Conservation (phyloP, 75 land plant genomes). For the Pinus albicaulis region DNA sequence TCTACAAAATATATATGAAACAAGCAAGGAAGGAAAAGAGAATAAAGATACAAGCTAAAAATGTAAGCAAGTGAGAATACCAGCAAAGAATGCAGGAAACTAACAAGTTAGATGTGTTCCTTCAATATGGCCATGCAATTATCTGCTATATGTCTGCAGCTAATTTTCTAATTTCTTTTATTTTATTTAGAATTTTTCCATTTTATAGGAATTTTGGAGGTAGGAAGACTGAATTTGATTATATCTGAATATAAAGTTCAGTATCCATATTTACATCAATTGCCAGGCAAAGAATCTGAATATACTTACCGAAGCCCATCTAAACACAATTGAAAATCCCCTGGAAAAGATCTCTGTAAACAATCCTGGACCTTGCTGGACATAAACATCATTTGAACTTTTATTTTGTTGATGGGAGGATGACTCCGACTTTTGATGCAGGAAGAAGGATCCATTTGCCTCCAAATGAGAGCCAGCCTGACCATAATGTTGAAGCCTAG, state of each 20-base stretch:
- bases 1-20: no score
- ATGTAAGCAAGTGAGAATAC: no score
- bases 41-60: no score
- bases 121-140: neutral
- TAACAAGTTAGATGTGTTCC: no score
- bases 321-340: slow-evolving; percentile 58
- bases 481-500: slow-evolving; percentile 76
- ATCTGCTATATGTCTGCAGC: neutral
- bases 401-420: neutral
- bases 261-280: neutral
- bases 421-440: neutral
- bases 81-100: no score
- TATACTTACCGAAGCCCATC: slow-evolving; percentile 78
- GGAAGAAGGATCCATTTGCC: slow-evolving; percentile 9
- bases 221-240: neutral
- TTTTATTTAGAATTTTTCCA: neutral
- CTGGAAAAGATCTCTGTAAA: slow-evolving; percentile 62
- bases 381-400: neutral
- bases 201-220: neutral
- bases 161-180: neutral
- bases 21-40: no score
- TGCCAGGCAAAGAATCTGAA: neutral
- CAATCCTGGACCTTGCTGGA: slow-evolving; percentile 49
- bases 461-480: slow-evolving; percentile 82
- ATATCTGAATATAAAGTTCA: neutral